These are phyloP conservation scores for Ophiocordyceps camponoti-floridani DNA, from an alignment of 2,329 filamentous ascomycete species.

Conservation along the genomic window DNA sequence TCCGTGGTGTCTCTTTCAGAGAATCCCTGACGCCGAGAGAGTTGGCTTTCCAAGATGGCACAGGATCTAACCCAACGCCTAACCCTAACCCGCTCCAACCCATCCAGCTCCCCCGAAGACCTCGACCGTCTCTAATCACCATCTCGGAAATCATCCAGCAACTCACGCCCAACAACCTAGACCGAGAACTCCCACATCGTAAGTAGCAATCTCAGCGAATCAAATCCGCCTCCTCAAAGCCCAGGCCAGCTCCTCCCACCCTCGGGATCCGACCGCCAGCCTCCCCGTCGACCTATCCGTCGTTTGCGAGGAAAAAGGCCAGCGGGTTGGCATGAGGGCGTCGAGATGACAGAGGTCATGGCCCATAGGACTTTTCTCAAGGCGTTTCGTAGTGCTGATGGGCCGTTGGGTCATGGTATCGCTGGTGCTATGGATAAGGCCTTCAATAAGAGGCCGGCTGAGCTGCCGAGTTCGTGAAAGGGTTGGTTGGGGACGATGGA, in stretches of 20 bases:
- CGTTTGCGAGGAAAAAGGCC: neutral
- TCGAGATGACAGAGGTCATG: neutral
- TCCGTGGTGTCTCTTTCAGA: neutral
- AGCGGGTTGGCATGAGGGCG: neutral
- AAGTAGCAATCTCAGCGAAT: too few species aligned
- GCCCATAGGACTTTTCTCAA: neutral
- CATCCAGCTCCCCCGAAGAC: neutral
- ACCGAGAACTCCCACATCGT: neutral
- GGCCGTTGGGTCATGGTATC: neutral
- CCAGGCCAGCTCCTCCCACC: too few species aligned
- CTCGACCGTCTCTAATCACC: neutral
- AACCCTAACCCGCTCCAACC: neutral
- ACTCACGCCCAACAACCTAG: neutral
- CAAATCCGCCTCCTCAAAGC: neutral
- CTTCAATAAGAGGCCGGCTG: neutral
- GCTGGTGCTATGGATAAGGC: neutral
- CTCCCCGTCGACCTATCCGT: neutral
- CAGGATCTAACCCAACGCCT: neutral
- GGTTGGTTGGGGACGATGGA: neutral
- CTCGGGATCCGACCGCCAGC: neutral
- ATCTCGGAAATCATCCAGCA: neutral
- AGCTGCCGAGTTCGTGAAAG: neutral
- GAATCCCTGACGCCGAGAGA: neutral
- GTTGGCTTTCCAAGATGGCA: neutral
- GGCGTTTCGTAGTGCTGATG: neutral